A percentile compares a stretch with the other conserved stretches of the same genome.
Evolutionary conservation across 2,329 filamentous ascomycete genomes (phyloP).

Genomic region (Pseudogymnoascus sp.): DNA sequence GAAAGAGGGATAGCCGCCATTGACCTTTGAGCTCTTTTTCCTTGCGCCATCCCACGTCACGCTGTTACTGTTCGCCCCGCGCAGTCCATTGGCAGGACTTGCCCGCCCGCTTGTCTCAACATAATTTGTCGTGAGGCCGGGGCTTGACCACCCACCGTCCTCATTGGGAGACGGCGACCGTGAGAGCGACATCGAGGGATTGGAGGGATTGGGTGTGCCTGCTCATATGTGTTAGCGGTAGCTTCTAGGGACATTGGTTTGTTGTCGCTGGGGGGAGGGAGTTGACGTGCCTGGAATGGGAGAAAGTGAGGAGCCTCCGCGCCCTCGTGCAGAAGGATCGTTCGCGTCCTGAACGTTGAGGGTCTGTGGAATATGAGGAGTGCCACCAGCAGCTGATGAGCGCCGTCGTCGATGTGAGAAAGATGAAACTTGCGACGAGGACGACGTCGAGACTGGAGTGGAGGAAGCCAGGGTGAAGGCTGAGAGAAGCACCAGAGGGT

Average conservation of each 20-base stretch:
- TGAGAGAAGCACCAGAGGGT: conserved; percentile 25
- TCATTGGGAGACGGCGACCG: conserved; percentile 79
- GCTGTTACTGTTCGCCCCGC: conserved; percentile 41
- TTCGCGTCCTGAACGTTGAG: conserved; percentile 19
- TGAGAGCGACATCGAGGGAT: conserved; percentile 68
- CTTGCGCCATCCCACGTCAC: conserved; percentile 80
- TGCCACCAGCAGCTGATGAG: conserved; percentile 27
- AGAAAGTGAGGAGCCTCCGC: conserved; percentile 20
- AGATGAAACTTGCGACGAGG: conserved; percentile 37
- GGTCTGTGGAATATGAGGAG: conserved; percentile 17
- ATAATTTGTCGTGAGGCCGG: conserved; percentile 61
- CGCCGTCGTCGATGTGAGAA: conserved; percentile 31
- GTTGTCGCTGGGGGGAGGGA: not conserved
- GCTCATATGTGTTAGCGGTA: conserved; percentile 15
- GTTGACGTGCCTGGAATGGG: conserved; percentile 24
- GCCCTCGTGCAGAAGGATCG: conserved; percentile 16
- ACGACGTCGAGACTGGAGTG: conserved; percentile 41
- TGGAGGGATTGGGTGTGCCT: conserved; percentile 48
- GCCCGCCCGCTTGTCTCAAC: conserved; percentile 53
- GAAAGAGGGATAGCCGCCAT: conserved; percentile 70
- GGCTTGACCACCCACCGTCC: conserved; percentile 83
- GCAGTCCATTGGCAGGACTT: conserved; percentile 49
- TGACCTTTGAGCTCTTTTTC: conserved; percentile 64
- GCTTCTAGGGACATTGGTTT: not conserved
- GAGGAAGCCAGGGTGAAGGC: conserved; percentile 44